Percentiles rank a stretch among this genome's conserved stretches.
These are phyloP conservation scores for Annulohypoxylon bovei DNA, from an alignment of 495 filamentous ascomycete species.

Conservation along the genomic window DNA sequence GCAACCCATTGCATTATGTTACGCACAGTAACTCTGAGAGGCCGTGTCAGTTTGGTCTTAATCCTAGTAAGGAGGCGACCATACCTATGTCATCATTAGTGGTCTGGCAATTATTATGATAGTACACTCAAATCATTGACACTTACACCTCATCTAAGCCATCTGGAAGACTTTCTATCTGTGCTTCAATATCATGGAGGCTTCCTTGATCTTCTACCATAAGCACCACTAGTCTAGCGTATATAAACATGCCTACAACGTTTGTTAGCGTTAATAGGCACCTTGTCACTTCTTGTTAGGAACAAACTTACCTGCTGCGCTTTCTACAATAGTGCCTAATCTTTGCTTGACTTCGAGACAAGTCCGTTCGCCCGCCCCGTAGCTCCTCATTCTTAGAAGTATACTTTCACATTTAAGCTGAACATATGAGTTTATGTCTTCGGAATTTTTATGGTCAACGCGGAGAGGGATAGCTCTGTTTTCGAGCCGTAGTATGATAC, in stretches of 20 bases:
- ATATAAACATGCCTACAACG: conserved; percentile 27
- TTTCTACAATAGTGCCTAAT: conserved; percentile 5
- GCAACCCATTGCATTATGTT: conserved; percentile 27
- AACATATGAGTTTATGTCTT: conserved; percentile 20
- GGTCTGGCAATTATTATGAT: background rate
- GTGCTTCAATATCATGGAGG: conserved; percentile 15
- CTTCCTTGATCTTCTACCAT: conserved; percentile 21
- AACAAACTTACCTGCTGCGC: conserved; percentile 10
- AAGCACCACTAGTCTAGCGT: conserved; percentile 21
- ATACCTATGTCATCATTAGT: conserved; percentile 11
- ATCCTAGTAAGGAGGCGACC: conserved; percentile 26
- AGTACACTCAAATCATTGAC: background rate
- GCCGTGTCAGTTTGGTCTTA: background rate
- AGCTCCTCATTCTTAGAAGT: conserved; percentile 6
- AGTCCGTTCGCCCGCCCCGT: conserved; percentile 6
- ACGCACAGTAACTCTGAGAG: background rate
- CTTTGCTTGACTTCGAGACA: conserved; percentile 7
- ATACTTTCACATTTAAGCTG: conserved; percentile 17
- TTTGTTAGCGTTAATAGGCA: conserved; percentile 9
- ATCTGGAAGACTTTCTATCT: conserved; percentile 24
- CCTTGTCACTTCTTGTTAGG: background rate
- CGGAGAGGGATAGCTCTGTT: conserved; percentile 10
- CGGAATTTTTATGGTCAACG: conserved; percentile 11
- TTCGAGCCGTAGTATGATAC: conserved; percentile 1
- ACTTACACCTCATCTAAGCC: conserved; percentile 29